Conservation (phyloP, 163 green algal genomes). For the Coccomyxa subellipsoidea region DNA sequence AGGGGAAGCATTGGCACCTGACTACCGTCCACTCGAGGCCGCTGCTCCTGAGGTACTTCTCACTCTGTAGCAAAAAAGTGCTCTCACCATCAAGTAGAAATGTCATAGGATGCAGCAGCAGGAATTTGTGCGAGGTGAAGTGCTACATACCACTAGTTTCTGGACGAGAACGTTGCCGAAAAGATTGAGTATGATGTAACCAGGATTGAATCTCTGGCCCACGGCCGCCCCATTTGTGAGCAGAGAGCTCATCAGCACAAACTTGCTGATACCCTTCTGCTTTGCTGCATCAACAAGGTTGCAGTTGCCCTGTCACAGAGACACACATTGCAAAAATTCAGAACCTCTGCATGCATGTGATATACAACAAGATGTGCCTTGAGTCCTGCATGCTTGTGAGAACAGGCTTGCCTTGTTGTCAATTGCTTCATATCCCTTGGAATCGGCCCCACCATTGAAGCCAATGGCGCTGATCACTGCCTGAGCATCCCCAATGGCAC, state of each 20-base stretch:
- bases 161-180: slow-evolving; percentile 56
- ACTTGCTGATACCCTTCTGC: slow-evolving; percentile 63
- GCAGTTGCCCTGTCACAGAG: slow-evolving; percentile 54
- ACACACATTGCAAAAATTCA: slow-evolving; percentile 14
- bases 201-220: slow-evolving; percentile 42
- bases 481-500: slow-evolving; percentile 49
- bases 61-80: slow-evolving; percentile 26
- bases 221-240: slow-evolving; percentile 59
- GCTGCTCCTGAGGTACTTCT: slow-evolving; percentile 49
- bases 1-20: slow-evolving; percentile 11
- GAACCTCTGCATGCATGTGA: neutral
- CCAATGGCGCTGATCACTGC: slow-evolving; percentile 60
- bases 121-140: neutral
- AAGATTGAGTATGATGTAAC: slow-evolving; percentile 68
- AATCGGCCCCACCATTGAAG: slow-evolving; percentile 27
- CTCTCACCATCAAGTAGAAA: neutral
- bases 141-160: slow-evolving; percentile 41
- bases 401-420: slow-evolving; percentile 37
- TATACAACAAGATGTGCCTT: neutral
- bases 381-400: neutral
- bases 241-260: slow-evolving; percentile 81
- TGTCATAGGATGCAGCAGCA: neutral
- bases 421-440: slow-evolving; percentile 18
- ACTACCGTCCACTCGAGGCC: slow-evolving; percentile 66
- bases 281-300: slow-evolving; percentile 60